Evolutionary conservation across 495 filamentous ascomycete genomes (phyloP), one percentile per base, ranked within the genome.

Genomic region (Aspergillus kassunensis): DNA sequence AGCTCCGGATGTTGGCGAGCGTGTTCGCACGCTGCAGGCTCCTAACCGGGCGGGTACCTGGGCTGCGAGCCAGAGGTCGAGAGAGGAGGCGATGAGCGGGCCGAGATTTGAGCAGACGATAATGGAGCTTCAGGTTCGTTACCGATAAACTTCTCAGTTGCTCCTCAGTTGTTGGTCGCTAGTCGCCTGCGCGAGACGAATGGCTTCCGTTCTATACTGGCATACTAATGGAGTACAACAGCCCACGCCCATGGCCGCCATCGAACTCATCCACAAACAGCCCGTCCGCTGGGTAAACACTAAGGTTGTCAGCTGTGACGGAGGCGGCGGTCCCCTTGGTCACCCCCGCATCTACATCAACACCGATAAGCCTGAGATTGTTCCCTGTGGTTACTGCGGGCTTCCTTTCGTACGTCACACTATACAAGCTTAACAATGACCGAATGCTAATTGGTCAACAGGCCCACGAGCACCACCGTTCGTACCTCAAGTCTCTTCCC

Each of bases 301-400:
- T 54, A 75, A 82, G 43, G 66, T 88, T 30, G 92, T 95, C 39
- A 83, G 81, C 48, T 98, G 93, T 65, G 91, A 97, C 64, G 93
- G 93, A 49, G 93, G 95, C 47, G 93, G 93, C 54, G 95, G 93
- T 16, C 87, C 92, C 44, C 74, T 88, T 30, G 93, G 93, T 21
- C 93, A 98, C 71, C 93, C 93, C 33, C 80, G 80, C 64, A 86
- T 98, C 69, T 98, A 87, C 69, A 98, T 98, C 80, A 98, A 98
- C 71, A 85, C 88, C 57, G 93, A 98, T 74, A 97, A 97, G 80
- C 86, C 93, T 51, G 83, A 96, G 75, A 96, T 98, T 64, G 81
- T 78, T 63, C 78, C 78, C 63, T 98, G 93, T 76, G 83, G 77
- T 53, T 98, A 98, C 74, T 98, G 93, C 66, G 93, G 93, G n/a